These are phyloP conservation scores for Exophiala alcalophila DNA, from an alignment of 2,329 filamentous ascomycete genomes.

Conservation along the genomic window DNA sequence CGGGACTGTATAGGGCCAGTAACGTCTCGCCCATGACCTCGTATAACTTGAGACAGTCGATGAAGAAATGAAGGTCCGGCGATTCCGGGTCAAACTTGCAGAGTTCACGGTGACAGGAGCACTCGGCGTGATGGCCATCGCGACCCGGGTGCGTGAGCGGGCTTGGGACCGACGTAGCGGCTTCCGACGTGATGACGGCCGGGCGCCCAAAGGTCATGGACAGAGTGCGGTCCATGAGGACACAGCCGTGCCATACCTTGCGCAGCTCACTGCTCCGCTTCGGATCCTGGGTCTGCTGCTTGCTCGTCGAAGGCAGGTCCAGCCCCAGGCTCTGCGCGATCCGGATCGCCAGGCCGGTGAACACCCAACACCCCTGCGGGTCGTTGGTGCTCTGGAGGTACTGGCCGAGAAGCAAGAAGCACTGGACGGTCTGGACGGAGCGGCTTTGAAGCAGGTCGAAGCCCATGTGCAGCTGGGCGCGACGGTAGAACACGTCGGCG, in stretches of 20 bases:
- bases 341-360: constrained; percentile 46
- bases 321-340: constrained; percentile 49
- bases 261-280: constrained; percentile 31
- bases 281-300: constrained; percentile 27
- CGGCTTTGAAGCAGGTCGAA: constrained; percentile 41
- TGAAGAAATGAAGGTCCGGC: constrained; percentile 15
- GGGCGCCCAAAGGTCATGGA: constrained; percentile 19
- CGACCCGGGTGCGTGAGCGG: constrained; percentile 10
- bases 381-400: constrained; percentile 51
- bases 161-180: constrained; percentile 10
- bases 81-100: neutral
- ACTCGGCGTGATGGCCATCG: neutral
- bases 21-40: constrained; percentile 18
- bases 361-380: constrained; percentile 51
- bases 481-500: constrained; percentile 44
- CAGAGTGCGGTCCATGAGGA: constrained; percentile 36
- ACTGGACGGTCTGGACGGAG: constrained; percentile 48
- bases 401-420: constrained; percentile 48
- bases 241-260: constrained; percentile 38
- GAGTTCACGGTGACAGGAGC: neutral
- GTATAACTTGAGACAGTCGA: constrained; percentile 17
- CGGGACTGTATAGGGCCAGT: constrained; percentile 12
- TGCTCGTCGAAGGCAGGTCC: constrained; percentile 43
- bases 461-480: constrained; percentile 44
- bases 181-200: constrained; percentile 17